These are phyloP conservation scores for Ustilago nuda DNA, from an alignment of 1,284 basidiomycete genomes.

Conservation along the genomic window DNA sequence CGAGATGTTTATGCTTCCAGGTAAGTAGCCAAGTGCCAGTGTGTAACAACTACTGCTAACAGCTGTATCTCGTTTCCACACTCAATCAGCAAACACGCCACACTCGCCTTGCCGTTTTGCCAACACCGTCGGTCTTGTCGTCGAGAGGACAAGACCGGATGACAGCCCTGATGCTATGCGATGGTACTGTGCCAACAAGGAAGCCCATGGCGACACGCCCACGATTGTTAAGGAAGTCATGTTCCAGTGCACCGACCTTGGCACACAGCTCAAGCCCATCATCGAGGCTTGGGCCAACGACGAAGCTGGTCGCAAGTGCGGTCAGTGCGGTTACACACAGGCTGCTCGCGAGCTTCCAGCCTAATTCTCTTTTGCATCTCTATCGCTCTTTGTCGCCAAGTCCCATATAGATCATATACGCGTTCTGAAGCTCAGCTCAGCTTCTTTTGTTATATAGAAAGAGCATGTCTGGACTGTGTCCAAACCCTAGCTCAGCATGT, in stretches of 20 bases:
- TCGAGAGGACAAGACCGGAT: constrained; percentile 86
- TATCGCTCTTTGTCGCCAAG: background rate
- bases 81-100: constrained; percentile 78
- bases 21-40: constrained; percentile 72
- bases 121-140: constrained; percentile 91
- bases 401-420: background rate
- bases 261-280: constrained; percentile 90
- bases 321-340: constrained; percentile 38
- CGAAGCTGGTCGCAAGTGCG: constrained; percentile 52
- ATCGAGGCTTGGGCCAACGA: constrained; percentile 72
- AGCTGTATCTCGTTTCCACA: background rate
- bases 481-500: no score
- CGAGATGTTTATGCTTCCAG: constrained; percentile 92
- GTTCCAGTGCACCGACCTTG: constrained; percentile 91
- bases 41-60: background rate
- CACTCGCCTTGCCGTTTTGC: constrained; percentile 93
- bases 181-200: constrained; percentile 86
- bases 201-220: constrained; percentile 76
- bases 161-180: constrained; percentile 81
- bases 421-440: background rate
- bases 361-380: constrained; percentile 3
- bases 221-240: constrained; percentile 86
- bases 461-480: no score
- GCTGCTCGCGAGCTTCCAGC: constrained; percentile 46
- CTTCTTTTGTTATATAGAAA: background rate